Conservation (phyloP, 805 yeast species). For the Kazachstania viticola region DNA sequence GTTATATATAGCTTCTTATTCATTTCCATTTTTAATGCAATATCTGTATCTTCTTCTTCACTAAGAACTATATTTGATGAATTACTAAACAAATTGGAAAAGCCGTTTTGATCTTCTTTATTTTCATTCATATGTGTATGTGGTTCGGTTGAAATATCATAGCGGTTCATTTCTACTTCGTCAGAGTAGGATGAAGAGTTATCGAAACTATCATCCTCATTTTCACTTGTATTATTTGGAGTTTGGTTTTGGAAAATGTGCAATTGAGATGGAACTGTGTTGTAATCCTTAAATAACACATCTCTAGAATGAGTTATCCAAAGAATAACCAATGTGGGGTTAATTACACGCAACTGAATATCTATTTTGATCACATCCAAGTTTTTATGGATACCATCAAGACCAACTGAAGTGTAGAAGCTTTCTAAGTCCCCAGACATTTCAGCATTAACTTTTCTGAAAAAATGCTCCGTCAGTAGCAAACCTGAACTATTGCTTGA, state of each 20-base stretch:
- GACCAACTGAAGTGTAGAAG: slow-evolving; percentile 50
- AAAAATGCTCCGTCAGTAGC: slow-evolving; percentile 82
- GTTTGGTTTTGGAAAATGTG: slow-evolving; percentile 11
- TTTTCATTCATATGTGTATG: too few relatives aligned
- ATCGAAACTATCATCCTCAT: neutral
- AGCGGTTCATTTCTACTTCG: neutral
- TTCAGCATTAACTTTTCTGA: slow-evolving; percentile 51
- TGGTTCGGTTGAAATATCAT: neutral
- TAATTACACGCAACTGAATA: slow-evolving; percentile 64
- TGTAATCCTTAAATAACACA: slow-evolving; percentile 21
- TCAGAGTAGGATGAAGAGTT: neutral
- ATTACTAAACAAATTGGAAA: too few relatives aligned
- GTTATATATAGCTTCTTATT: slow-evolving; percentile 11
- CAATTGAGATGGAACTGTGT: slow-evolving; percentile 30
- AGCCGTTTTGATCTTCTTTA: neutral
- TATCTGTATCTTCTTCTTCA: neutral
- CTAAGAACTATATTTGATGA: neutral
- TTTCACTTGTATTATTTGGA: neutral
- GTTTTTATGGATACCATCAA: slow-evolving; percentile 56
- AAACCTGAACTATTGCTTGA: slow-evolving; percentile 42
- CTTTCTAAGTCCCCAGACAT: slow-evolving; percentile 32
- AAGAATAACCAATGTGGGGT: slow-evolving; percentile 45
- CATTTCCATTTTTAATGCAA: slow-evolving; percentile 10
- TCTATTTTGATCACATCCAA: slow-evolving; percentile 61
- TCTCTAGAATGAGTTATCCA: slow-evolving; percentile 78